These are phyloP conservation scores for Cyclotella sp. DNA, from an alignment of 108 stramenopile species.

Conservation along the genomic window DNA sequence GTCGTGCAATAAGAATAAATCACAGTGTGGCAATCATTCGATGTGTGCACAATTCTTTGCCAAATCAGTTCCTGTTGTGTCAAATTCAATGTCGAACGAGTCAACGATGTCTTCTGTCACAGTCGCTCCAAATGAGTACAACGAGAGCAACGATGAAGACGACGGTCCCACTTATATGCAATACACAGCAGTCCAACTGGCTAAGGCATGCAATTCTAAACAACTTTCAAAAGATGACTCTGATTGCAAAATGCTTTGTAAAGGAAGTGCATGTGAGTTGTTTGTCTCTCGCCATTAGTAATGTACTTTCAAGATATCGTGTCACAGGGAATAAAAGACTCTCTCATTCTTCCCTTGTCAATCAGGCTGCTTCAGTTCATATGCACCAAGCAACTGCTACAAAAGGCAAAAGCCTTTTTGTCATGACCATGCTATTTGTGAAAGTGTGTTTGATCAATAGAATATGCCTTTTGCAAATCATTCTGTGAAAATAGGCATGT, in stretches of 20 bases:
- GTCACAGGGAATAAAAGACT: background rate
- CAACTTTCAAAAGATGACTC: constrained; percentile 26
- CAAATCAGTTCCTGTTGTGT: background rate
- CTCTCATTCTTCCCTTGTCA: background rate
- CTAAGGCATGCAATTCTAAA: constrained; percentile 34
- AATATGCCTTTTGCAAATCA: background rate
- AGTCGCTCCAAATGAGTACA: background rate
- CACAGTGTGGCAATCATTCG: constrained; percentile 12
- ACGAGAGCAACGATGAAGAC: background rate
- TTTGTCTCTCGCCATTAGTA: background rate
- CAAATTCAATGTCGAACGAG: background rate
- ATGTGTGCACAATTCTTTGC: constrained; percentile 24
- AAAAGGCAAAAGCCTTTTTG: constrained; percentile 16
- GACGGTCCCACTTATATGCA: background rate
- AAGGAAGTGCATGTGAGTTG: constrained; percentile 40
- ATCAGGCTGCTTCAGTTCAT: constrained; percentile 28
- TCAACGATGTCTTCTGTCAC: background rate
- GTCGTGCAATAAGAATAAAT: constrained; percentile 7
- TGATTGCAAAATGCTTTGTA: constrained; percentile 27
- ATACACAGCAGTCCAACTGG: constrained; percentile 23
- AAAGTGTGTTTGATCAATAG: constrained; percentile 15
- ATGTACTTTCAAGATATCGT: background rate
- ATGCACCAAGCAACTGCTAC: constrained; percentile 13
- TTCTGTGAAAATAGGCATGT: background rate
- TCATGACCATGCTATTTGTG: constrained; percentile 26